phyloP scores from a whole-genome alignment of 73 alveolate genomes.

The Blepharisma stoltei region DNA sequence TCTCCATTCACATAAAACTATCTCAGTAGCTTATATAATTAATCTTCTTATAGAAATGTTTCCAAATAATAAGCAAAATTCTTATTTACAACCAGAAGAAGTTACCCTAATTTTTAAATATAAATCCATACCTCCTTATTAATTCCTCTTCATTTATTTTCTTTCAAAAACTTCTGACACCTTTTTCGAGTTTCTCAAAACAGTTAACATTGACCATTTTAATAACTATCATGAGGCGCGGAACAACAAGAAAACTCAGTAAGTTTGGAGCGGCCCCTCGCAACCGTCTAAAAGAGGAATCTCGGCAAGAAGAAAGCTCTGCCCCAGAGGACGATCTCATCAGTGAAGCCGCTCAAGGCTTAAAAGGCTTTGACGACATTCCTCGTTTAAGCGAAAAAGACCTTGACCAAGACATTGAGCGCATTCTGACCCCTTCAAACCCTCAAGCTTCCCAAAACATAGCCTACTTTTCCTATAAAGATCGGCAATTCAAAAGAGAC shows the following conservation, averaged over 20 bases:
- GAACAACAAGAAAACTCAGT: not conserved
- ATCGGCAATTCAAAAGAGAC: constrained; percentile 70
- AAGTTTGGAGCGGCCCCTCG: not conserved
- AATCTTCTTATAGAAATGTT: too few species aligned
- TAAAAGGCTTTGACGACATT: not conserved
- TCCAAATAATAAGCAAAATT: too few species aligned
- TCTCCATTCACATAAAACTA: too few species aligned
- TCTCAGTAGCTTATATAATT: too few species aligned
- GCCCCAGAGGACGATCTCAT: not conserved
- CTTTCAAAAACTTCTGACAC: too few species aligned
- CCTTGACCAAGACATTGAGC: constrained; percentile 66
- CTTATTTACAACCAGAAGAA: too few species aligned
- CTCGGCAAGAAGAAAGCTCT: not conserved
- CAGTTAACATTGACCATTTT: too few species aligned
- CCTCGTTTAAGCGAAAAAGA: constrained; percentile 45
- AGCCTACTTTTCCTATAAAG: constrained; percentile 64
- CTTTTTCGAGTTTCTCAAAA: too few species aligned
- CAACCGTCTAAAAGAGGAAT: not conserved
- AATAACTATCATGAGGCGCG: constrained; percentile 1
- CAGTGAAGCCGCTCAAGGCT: not conserved
- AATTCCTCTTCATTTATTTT: too few species aligned
- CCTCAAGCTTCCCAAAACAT: constrained; percentile 87
- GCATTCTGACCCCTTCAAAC: constrained; percentile 66
- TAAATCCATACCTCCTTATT: too few species aligned
- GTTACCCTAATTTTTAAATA: too few species aligned